phyloP scores from a whole-genome alignment of 2,329 filamentous ascomycete species.

The Pyricularia grisea region DNA sequence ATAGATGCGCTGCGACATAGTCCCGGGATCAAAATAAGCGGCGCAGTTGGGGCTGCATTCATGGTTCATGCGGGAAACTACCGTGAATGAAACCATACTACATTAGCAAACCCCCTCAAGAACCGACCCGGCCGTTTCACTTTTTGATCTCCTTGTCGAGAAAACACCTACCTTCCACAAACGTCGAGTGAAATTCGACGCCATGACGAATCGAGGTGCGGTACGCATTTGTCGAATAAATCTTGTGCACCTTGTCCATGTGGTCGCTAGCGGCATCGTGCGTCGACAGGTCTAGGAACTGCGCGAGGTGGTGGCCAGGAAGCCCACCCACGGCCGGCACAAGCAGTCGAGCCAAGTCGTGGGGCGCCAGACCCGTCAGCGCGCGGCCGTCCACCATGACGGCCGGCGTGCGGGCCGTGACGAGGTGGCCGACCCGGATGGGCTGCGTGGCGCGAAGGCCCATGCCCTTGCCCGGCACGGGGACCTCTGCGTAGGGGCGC shows the following conservation, averaged over 20 bases:
- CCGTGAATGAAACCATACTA: not conserved
- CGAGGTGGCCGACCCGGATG: conserved; percentile 17
- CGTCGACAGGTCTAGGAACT: conserved; percentile 19
- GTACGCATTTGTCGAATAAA: conserved; percentile 23
- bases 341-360: conserved; percentile 6
- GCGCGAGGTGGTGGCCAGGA: conserved; percentile 10
- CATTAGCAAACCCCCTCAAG: not conserved
- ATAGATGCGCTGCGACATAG: conserved; percentile 25
- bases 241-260: conserved; percentile 16
- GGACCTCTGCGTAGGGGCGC: not conserved
- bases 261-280: conserved; percentile 10
- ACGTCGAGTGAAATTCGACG: conserved; percentile 20
- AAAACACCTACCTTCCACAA: conserved; percentile 20
- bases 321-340: not conserved
- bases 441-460: conserved; percentile 19
- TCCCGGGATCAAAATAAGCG: conserved; percentile 25
- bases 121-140: not conserved
- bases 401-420: conserved; percentile 20
- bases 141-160: not conserved
- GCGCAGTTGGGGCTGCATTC: conserved; percentile 30
- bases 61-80: conserved; percentile 29
- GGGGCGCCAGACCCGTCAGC: conserved; percentile 11
- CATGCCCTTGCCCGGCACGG: conserved; percentile 6
- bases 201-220: conserved; percentile 14
- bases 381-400: conserved; percentile 22